Percentiles rank a stretch among this genome's conserved stretches.
Conservation (phyloP, 1,284 basidiomycete genomes). For the Naganishia sp. region DNA sequence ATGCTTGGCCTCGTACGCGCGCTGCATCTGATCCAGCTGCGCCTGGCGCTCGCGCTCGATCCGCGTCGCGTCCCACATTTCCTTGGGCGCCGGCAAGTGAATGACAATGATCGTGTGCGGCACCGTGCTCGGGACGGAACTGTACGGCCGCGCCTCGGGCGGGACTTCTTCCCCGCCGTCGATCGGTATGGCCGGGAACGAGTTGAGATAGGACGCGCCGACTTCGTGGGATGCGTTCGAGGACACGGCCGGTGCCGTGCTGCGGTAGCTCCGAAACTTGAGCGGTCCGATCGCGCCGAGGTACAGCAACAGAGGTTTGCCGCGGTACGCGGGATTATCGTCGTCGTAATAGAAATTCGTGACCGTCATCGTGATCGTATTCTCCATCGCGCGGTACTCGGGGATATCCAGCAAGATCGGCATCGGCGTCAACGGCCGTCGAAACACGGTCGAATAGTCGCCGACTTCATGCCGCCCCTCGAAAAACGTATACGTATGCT, state of each 20-base stretch:
- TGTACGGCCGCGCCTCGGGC: conserved; percentile 36
- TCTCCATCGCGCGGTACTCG: conserved; percentile 26
- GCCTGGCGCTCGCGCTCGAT: conserved; percentile 33
- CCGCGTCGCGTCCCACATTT: conserved; percentile 40
- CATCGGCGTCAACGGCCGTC: conserved; percentile 33
- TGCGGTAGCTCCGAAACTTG: conserved; percentile 48
- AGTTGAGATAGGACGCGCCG: conserved; percentile 15
- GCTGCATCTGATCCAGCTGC: conserved; percentile 29
- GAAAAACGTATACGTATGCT: conserved; percentile 35
- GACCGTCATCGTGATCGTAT: conserved; percentile 34
- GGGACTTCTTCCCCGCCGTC: conserved; percentile 33
- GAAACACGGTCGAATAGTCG: conserved; percentile 34
- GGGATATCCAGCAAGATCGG: conserved; percentile 33
- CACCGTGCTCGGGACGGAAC: conserved; percentile 41
- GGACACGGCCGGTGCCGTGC: conserved; percentile 38
- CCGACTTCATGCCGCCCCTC: conserved; percentile 35
- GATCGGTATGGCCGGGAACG: conserved; percentile 28
- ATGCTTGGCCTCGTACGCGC: conserved; percentile 19
- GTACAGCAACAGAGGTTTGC: conserved; percentile 75
- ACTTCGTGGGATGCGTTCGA: conserved; percentile 18
- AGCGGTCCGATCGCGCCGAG: conserved; percentile 85
- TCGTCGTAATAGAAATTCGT: conserved; percentile 35
- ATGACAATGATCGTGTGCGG: conserved; percentile 46
- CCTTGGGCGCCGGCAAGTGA: conserved; percentile 41
- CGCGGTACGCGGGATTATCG: conserved; percentile 55